Base-by-base conservation (phyloP, 2,329 filamentous ascomycete genomes). In the Sclerotinia spermophila region DNA sequence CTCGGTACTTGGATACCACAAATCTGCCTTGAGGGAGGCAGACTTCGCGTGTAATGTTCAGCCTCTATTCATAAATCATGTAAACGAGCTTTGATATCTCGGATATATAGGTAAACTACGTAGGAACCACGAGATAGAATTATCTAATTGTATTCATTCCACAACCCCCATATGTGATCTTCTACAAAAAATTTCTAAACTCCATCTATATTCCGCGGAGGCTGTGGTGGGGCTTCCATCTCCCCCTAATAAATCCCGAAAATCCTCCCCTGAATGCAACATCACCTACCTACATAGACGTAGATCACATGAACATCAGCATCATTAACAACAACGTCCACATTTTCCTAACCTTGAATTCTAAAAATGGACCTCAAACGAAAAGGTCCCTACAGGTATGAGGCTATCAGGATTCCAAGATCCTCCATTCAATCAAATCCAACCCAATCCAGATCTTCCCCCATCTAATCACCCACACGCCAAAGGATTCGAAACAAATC, bases 401-500 rank as follows among this genome's bases (percentile, higher is more conserved):
- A 13, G 24, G 24, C 35, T 19, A 60, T 60, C 13, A 60, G 58
- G 58, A 60, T 60, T 40, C 58, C 8, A 11, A 30, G 40, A 60
- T 35, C 21, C 65, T 30, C 51, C 19, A 42, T 55, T 55, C 42
- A 61, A 38, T 51, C 35, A 53, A 51, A 60, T 19, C 27, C 21
- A 60, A 15, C 19, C 11, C 21, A 45, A n/a, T 45, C 42, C 19
- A 35, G 27, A 17, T 53, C 13, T 51, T 53, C 45, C 58, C 35
- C 58, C 17, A 30, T 69, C 58, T 40, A 15, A 44, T 35, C 38
- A 65, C 27, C 44, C 33, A 53, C 24, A 56, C 24, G 35, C 35
- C 27, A 44, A 35, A 69, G 67, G 67, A 56, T 65, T 69, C 67
- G 38, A 69, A 35, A 69, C 58, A 64, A 44, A 33, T 24, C 33